A percentile compares a stretch with the other conserved stretches of the same genome.
Conservation (phyloP, 805 yeast species). For the Zygoascus bituminiphila region DNA sequence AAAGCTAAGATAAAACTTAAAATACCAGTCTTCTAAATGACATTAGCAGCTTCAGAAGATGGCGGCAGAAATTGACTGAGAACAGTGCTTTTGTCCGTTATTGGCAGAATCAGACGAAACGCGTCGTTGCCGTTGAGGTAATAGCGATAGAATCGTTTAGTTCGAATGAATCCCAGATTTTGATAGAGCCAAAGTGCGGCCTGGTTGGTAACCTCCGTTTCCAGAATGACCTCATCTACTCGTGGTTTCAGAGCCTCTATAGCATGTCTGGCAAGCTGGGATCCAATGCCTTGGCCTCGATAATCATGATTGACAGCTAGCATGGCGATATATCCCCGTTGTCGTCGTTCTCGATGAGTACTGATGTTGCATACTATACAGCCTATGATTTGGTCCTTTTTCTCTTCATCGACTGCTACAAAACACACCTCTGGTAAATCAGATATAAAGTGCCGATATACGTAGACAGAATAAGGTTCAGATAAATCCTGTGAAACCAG, state of each 20-base stretch:
- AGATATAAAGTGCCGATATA: slow-evolving; percentile 80
- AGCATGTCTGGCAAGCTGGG: slow-evolving; percentile 52
- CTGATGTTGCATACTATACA: slow-evolving; percentile 78
- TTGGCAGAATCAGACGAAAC: slow-evolving; percentile 72
- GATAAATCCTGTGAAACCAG: slow-evolving; percentile 69
- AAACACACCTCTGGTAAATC: slow-evolving; percentile 85
- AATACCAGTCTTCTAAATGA: background rate
- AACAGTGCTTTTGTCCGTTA: slow-evolving; percentile 48
- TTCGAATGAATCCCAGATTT: slow-evolving; percentile 64
- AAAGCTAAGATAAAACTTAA: background rate
- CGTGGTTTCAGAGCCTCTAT: slow-evolving; percentile 52
- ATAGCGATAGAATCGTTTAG: slow-evolving; percentile 74
- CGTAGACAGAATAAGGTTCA: slow-evolving; percentile 92
- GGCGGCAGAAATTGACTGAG: slow-evolving; percentile 22
- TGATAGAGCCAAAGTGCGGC: slow-evolving; percentile 67
- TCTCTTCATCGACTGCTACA: slow-evolving; percentile 35
- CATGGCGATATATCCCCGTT: slow-evolving; percentile 95
- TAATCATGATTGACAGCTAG: slow-evolving; percentile 66
- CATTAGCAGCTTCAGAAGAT: background rate
- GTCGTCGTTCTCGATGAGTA: slow-evolving; percentile 60
- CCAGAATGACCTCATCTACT: slow-evolving; percentile 88
- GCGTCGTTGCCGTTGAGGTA: slow-evolving; percentile 93
- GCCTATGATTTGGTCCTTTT: slow-evolving; percentile 47
- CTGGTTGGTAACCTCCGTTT: slow-evolving; percentile 76
- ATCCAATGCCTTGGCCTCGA: slow-evolving; percentile 80